Evolutionary conservation across 164 flowering plant genomes (phyloP).

Genomic region (Liquidambar formosana): DNA sequence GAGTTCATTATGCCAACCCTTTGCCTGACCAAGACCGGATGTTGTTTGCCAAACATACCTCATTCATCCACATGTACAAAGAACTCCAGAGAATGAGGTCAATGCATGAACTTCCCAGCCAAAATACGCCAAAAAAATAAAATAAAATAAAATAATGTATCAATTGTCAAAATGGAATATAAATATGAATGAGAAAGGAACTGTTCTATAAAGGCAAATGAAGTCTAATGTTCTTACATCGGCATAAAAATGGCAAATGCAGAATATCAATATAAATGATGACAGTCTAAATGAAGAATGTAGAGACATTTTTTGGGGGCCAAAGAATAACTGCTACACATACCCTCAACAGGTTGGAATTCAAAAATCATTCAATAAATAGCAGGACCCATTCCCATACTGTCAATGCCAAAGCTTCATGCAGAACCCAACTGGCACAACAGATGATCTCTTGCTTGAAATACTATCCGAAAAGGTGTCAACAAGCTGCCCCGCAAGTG

Average conservation of each 20-base stretch:
- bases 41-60: no score
- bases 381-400: not conserved
- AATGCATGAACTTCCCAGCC: no score
- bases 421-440: constrained; percentile 68
- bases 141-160: no score
- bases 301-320: not conserved
- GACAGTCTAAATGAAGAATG: constrained; percentile 12
- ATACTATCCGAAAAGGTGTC: constrained; percentile 78
- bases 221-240: constrained; percentile 16
- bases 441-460: constrained; percentile 44
- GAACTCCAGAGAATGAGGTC: no score
- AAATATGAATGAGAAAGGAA: not conserved
- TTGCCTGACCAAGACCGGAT: no score
- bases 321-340: constrained; percentile 24
- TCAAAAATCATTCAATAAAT: constrained; percentile 2
- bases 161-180: no score
- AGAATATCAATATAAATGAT: constrained; percentile 16
- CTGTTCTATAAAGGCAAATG: constrained; percentile 1
- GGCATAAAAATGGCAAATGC: constrained; percentile 17
- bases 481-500: constrained; percentile 85
- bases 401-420: constrained; percentile 78
- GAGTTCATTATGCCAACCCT: no score
- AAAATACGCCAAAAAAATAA: no score
- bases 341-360: constrained; percentile 7
- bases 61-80: no score